phyloP scores from a whole-genome alignment of 139 green algal genomes.

The Helicosporidium sp. region DNA sequence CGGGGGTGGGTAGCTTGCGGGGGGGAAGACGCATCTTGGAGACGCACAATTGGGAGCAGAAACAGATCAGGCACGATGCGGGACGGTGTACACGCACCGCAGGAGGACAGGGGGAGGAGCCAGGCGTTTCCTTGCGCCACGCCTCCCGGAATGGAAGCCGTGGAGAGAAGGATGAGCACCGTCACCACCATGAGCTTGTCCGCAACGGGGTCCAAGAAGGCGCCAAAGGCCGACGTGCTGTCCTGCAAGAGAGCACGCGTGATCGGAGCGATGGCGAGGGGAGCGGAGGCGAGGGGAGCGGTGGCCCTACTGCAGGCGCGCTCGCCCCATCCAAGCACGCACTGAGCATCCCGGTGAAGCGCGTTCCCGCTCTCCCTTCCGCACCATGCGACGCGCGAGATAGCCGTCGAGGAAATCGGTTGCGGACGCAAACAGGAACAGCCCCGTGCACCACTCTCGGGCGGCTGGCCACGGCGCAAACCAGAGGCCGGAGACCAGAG shows the following conservation, averaged over 20 bases:
- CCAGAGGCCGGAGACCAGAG: conserved; percentile 47
- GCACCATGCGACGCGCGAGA: conserved; percentile 66
- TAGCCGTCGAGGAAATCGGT: conserved; percentile 91
- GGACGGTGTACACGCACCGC: conserved; percentile 26
- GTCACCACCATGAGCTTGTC: conserved; percentile 85
- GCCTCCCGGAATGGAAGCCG: conserved; percentile 32
- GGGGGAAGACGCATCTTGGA: too few species aligned
- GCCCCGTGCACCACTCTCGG: conserved; percentile 15
- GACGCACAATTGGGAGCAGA: too few species aligned
- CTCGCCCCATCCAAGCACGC: background rate
- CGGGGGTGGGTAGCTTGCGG: too few species aligned
- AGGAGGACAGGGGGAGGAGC: conserved; percentile 40
- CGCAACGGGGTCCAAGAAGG: conserved; percentile 85
- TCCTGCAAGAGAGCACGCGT: too few species aligned
- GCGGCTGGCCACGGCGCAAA: conserved; percentile 25
- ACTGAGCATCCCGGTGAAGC: background rate
- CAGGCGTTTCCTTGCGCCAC: conserved; percentile 45
- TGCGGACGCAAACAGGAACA: conserved; percentile 65
- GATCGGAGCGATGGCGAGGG: too few species aligned
- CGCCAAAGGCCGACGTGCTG: conserved; percentile 54
- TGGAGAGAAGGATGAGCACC: conserved; percentile 56
- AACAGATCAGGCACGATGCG: too few species aligned
- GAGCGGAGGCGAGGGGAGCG: too few species aligned
- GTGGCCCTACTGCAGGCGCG: background rate
- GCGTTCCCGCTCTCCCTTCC: background rate